phyloP scores from a whole-genome alignment of 495 filamentous ascomycete species.

The Aspergillus mulundensis region DNA sequence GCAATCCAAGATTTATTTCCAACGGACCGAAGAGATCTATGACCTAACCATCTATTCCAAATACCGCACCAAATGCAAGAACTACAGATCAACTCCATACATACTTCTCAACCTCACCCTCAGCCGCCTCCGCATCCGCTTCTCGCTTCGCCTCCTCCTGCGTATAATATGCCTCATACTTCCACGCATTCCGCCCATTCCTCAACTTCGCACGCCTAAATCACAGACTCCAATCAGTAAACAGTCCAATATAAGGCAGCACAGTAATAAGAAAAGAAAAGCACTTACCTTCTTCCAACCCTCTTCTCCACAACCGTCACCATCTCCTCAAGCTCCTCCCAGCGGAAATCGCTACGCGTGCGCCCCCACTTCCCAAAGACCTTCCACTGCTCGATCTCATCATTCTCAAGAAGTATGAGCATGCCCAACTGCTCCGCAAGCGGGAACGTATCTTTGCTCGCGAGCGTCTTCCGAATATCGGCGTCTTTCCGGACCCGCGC shows the following conservation, averaged over 20 bases:
- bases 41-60: no score
- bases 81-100: no score
- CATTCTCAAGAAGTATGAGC: background rate
- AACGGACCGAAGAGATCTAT: no score
- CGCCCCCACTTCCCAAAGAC: background rate
- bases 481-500: background rate
- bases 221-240: background rate
- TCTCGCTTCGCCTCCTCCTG: background rate
- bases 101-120: no score
- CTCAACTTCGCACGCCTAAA: background rate
- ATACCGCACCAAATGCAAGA: no score
- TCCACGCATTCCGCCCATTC: background rate
- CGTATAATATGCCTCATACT: background rate
- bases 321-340: background rate
- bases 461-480: background rate
- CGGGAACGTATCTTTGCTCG: background rate
- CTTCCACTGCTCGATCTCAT: background rate
- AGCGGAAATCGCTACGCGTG: background rate
- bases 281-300: background rate
- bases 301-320: background rate
- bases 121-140: no score
- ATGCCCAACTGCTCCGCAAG: background rate
- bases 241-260: background rate
- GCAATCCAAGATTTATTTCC: no score
- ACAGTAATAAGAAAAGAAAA: background rate